These are phyloP conservation scores for Bassia scoparia DNA, from an alignment of 148 eudicot genomes.

Conservation along the genomic window DNA sequence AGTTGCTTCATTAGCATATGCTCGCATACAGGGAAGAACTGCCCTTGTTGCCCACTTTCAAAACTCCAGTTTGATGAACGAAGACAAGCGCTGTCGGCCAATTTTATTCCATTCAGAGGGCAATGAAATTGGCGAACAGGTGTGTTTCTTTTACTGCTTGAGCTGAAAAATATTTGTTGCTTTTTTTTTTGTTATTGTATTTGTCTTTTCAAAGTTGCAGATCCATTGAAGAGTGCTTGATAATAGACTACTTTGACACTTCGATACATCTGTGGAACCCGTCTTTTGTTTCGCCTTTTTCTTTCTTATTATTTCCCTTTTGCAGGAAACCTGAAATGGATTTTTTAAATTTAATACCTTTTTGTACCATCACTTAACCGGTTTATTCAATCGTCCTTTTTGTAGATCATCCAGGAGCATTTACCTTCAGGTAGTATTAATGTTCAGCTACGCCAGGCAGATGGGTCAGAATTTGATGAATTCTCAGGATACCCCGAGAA, in stretches of 20 bases:
- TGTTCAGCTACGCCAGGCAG: conserved; percentile 35
- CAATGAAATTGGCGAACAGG: conserved; percentile 65
- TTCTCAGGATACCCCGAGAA: conserved; percentile 32
- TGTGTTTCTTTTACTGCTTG: conserved; percentile 17
- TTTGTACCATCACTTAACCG: background rate
- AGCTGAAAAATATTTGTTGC: background rate
- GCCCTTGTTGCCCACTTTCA: conserved; percentile 85
- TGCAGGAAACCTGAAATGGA: background rate
- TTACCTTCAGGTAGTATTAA: conserved; percentile 46
- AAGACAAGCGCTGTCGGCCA: conserved; percentile 89
- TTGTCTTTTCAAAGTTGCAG: background rate
- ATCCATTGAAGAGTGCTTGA: background rate
- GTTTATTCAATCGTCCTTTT: background rate
- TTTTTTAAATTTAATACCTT: background rate
- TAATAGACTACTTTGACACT: background rate
- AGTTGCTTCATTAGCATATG: conserved; percentile 87
- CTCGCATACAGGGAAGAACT: conserved; percentile 77
- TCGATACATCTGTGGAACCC: background rate
- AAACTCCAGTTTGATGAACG: conserved; percentile 91
- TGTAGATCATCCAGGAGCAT: conserved; percentile 50
- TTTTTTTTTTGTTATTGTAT: background rate
- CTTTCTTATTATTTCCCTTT: too few species aligned
- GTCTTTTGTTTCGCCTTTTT: background rate
- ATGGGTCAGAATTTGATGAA: conserved; percentile 31
- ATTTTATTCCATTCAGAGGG: conserved; percentile 70